These are phyloP conservation scores for Dillenia turbinata DNA, from an alignment of 164 flowering plant species.

Conservation along the genomic window DNA sequence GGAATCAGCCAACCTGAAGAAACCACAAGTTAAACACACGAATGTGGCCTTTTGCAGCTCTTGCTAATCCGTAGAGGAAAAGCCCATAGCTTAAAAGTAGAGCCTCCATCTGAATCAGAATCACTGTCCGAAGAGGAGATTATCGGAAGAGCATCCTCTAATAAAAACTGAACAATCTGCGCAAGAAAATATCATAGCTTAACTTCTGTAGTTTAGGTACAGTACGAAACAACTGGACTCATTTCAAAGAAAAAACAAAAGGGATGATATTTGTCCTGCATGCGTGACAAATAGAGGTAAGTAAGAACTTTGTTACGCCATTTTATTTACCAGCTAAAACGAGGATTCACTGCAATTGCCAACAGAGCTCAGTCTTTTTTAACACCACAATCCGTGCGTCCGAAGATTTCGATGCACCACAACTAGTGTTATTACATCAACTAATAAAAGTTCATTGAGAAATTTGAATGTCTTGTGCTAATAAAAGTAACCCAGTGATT, in stretches of 20 bases:
- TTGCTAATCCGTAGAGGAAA: constrained; percentile 18
- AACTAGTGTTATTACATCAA: too few relatives aligned
- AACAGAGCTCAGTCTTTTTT: too few relatives aligned
- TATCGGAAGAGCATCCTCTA: constrained; percentile 23
- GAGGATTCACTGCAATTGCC: too few relatives aligned
- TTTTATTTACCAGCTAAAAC: too few relatives aligned
- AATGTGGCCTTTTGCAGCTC: not conserved
- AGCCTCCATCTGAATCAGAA: constrained; percentile 46
- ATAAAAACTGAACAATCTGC: constrained; percentile 56
- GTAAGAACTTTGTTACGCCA: not conserved
- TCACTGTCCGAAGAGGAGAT: constrained; percentile 57
- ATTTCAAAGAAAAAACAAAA: too few relatives aligned
- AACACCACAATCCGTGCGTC: too few relatives aligned
- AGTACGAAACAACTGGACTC: not conserved
- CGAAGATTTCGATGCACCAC: too few relatives aligned
- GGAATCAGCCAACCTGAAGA: not conserved
- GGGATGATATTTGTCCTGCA: too few relatives aligned
- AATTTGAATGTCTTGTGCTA: too few relatives aligned
- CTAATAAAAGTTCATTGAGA: too few relatives aligned
- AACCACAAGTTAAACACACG: not conserved
- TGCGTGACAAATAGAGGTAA: too few relatives aligned
- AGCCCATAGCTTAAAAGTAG: constrained; percentile 45
- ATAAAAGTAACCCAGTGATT: too few relatives aligned
- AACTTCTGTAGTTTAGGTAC: not conserved
- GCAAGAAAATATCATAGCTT: not conserved